Evolutionary conservation across 2,329 filamentous ascomycete genomes (phyloP).

Genomic region (Botrytis elliptica): DNA sequence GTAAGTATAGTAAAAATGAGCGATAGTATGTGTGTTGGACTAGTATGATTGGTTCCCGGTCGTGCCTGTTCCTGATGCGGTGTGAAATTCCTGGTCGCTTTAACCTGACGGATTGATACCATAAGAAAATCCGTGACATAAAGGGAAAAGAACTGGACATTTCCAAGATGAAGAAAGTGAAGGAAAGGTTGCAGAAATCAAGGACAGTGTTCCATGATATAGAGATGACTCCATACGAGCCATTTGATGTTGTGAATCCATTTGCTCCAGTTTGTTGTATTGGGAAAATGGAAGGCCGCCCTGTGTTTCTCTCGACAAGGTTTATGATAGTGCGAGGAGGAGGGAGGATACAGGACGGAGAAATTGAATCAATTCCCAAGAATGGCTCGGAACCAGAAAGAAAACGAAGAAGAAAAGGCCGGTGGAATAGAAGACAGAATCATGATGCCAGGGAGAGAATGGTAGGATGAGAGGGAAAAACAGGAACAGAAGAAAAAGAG

Average conservation of each 20-base stretch:
- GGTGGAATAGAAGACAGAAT: background rate
- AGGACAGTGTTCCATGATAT: background rate
- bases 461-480: constrained; percentile 17
- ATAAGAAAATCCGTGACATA: background rate
- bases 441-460: background rate
- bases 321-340: constrained; percentile 9
- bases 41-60: constrained; percentile 15
- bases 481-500: constrained; percentile 18
- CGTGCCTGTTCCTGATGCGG: constrained; percentile 11
- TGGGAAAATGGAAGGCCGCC: constrained; percentile 6
- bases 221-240: background rate
- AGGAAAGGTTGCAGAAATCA: background rate
- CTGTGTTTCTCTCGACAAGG: background rate
- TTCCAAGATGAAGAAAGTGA: background rate
- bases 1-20: constrained; percentile 3
- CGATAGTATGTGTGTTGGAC: constrained; percentile 16
- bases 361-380: background rate
- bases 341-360: background rate
- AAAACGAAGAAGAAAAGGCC: constrained; percentile 12
- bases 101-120: background rate
- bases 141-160: background rate
- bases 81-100: constrained; percentile 17
- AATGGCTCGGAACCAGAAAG: constrained; percentile 18
- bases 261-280: background rate
- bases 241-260: background rate